Evolutionary conservation across 164 flowering plant genomes (phyloP).

Genomic region (Warburgia ugandensis): DNA sequence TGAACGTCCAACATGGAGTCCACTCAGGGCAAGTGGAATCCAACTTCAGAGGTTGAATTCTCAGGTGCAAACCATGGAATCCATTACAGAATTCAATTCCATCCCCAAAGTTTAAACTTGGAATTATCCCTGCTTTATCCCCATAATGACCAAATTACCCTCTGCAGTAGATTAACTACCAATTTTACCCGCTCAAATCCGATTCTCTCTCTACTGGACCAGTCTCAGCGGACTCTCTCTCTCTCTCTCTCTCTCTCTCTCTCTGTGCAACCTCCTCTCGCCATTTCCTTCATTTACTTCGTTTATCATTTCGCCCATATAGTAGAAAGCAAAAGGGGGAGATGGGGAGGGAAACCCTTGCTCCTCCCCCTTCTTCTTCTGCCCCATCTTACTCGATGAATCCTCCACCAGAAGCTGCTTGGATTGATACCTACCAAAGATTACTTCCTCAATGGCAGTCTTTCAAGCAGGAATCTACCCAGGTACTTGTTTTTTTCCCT

Average conservation of each 20-base stretch:
- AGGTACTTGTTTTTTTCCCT: conserved; percentile 21
- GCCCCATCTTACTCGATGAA: conserved; percentile 12
- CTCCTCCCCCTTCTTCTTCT: conserved; percentile 19
- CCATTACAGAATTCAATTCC: too few species aligned
- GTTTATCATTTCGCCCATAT: not conserved
- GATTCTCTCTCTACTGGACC: too few species aligned
- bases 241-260: conserved; percentile 1
- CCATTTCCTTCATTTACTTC: not conserved
- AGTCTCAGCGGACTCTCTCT: conserved; percentile 1
- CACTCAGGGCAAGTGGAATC: too few species aligned
- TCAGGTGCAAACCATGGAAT: too few species aligned
- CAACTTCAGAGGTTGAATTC: too few species aligned
- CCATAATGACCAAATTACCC: too few species aligned
- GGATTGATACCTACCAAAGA: conserved; percentile 37
- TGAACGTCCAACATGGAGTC: too few species aligned
- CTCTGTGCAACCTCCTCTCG: not conserved
- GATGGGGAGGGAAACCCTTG: conserved; percentile 37
- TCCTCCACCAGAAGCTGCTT: conserved; percentile 53
- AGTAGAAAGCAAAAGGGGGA: not conserved
- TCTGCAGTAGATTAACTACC: too few species aligned
- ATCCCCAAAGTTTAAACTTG: too few species aligned
- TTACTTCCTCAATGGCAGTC: conserved; percentile 64
- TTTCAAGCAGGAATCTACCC: conserved; percentile 33
- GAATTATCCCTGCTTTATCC: too few species aligned
- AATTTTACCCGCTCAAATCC: too few species aligned